These are phyloP conservation scores for Trichosporon sp. DNA, from an alignment of 1,284 basidiomycete species.

Conservation along the genomic window DNA sequence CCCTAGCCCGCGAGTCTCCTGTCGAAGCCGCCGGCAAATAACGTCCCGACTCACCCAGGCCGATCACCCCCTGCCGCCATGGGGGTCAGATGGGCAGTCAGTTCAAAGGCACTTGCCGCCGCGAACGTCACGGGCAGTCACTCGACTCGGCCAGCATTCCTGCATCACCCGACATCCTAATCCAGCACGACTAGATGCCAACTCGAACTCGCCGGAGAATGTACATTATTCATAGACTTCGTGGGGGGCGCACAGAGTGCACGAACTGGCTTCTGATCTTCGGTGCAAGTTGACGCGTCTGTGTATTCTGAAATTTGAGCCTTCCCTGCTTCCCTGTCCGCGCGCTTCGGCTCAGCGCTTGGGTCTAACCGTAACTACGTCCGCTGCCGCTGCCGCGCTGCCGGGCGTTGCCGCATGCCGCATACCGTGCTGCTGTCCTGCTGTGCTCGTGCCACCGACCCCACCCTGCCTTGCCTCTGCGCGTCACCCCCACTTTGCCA, in stretches of 20 bases:
- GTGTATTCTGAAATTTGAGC: not conserved
- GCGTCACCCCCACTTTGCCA: not conserved
- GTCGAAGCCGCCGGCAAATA: slow-evolving; percentile 14
- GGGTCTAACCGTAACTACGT: not conserved
- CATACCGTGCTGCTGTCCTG: not conserved
- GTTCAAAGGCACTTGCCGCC: not conserved
- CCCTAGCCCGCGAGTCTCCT: not conserved
- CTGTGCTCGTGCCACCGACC: not conserved
- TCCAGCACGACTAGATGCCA: not conserved
- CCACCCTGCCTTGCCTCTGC: not conserved
- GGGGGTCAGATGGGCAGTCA: not conserved
- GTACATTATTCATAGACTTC: too few species aligned
- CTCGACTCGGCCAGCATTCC: not conserved
- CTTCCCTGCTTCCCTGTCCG: not conserved
- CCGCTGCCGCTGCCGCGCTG: not conserved
- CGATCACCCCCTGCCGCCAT: not conserved
- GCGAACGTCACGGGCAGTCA: not conserved
- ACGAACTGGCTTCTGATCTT: not conserved
- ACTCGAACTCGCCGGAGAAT: too few species aligned
- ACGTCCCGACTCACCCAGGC: slow-evolving; percentile 15
- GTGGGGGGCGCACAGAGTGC: too few species aligned
- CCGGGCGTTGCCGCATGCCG: slow-evolving; percentile 12
- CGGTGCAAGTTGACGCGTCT: not conserved
- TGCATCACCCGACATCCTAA: not conserved
- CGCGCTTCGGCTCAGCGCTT: not conserved